phyloP scores from a whole-genome alignment of 176 grass and related monocot species.

The Typha latifolia region DNA sequence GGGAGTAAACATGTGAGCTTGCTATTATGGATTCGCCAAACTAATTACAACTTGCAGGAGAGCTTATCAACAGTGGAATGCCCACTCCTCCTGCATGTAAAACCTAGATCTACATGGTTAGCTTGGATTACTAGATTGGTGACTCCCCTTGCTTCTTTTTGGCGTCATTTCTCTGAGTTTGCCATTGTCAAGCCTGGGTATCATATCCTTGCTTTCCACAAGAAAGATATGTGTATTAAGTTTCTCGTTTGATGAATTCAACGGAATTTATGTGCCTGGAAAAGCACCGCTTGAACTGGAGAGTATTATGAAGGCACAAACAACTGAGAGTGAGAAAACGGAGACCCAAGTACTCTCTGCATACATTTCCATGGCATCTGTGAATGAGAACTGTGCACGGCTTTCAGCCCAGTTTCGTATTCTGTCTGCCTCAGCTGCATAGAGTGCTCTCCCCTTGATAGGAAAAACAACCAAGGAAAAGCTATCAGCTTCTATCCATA shows the following conservation, averaged over 20 bases:
- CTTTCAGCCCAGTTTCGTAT: slow-evolving; percentile 98
- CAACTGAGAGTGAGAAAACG: slow-evolving; percentile 91
- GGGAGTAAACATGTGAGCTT: background rate
- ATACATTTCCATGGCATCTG: slow-evolving; percentile 99
- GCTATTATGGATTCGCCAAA: background rate
- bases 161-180: background rate
- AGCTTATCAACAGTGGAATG: background rate
- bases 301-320: slow-evolving; percentile 96
- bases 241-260: background rate
- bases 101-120: background rate
- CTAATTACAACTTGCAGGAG: background rate
- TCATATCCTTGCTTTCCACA: background rate
- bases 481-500: background rate
- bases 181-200: background rate
- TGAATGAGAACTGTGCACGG: slow-evolving; percentile 78
- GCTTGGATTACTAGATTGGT: background rate
- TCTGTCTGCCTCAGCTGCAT: slow-evolving; percentile 85
- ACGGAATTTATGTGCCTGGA: slow-evolving; percentile 51
- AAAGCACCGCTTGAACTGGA: slow-evolving; percentile 69
- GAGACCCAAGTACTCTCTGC: slow-evolving; percentile 92
- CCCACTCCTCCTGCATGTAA: background rate
- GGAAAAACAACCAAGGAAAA: background rate
- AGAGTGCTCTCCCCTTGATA: slow-evolving; percentile 80
- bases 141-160: background rate
- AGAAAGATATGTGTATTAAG: background rate